Evolutionary conservation across 768 basidiomycete genomes (phyloP).

Genomic region (Tremella yokohamensis): DNA sequence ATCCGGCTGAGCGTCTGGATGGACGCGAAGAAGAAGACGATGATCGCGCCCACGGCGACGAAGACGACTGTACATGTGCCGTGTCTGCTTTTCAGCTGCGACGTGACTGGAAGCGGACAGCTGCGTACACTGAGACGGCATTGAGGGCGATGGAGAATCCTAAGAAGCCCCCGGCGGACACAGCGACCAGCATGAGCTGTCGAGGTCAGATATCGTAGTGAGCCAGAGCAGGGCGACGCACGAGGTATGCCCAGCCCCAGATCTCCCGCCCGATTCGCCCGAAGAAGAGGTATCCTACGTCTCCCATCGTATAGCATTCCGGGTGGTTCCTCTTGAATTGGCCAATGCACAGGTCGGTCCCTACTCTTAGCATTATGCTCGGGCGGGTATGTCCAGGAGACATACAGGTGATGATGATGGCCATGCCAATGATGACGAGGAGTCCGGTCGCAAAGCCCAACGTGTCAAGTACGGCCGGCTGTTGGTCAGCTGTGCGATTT

Average conservation of each 20-base stretch:
- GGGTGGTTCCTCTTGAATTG: conserved; percentile 43
- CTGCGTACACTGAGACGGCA: conserved; percentile 41
- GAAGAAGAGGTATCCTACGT: conserved; percentile 34
- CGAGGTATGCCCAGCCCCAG: conserved; percentile 25
- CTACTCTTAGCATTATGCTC: no score
- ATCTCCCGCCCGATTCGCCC: conserved; percentile 29
- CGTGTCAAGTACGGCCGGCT: no score
- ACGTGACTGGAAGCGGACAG: no score
- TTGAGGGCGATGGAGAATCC: conserved; percentile 50
- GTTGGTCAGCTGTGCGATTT: no score
- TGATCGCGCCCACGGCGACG: conserved; percentile 43
- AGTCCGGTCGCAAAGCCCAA: no score
- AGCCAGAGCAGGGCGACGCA: conserved; percentile 8
- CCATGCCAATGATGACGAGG: no score
- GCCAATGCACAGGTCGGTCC: conserved; percentile 35
- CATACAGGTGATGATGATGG: no score
- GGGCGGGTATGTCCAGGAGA: no score
- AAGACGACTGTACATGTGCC: conserved; percentile 52
- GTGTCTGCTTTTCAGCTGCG: no score
- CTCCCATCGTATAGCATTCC: conserved; percentile 34
- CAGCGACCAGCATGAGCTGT: no score
- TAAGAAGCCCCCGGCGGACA: conserved; percentile 37
- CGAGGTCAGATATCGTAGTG: not conserved
- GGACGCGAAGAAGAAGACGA: conserved; percentile 31
- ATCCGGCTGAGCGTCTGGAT: conserved; percentile 48